A percentile compares a stretch with the other conserved stretches of the same genome.
These are phyloP conservation scores for Phtheirospermum japonicum DNA, from an alignment of 257 asterid genomes.

Conservation along the genomic window DNA sequence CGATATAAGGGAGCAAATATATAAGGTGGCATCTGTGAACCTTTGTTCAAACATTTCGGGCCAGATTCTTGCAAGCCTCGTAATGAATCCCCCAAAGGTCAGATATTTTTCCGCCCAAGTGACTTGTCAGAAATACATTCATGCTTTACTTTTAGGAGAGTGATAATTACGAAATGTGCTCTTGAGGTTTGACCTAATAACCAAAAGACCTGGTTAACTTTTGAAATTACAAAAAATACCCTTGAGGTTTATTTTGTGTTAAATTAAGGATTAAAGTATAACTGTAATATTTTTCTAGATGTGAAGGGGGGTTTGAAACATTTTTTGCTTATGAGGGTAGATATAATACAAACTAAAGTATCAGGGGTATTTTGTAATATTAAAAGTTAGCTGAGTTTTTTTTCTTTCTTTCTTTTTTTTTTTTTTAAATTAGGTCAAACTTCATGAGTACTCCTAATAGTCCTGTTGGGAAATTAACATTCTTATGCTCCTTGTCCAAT, in stretches of 20 bases:
- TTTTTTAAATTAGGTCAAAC: no score
- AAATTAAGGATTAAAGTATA: not conserved
- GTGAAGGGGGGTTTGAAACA: no score
- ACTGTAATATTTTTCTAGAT: no score
- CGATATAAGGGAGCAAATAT: conserved; percentile 78
- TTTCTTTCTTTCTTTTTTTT: no score
- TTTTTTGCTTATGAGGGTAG: no score
- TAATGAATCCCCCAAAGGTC: conserved; percentile 96
- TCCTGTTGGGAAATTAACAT: not conserved
- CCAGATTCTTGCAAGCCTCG: conserved; percentile 93
- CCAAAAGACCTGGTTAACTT: not conserved
- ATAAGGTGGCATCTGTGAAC: conserved; percentile 90
- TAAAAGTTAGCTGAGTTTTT: no score
- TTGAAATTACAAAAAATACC: not conserved
- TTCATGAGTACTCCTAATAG: no score
- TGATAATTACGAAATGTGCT: not conserved
- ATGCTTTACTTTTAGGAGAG: not conserved
- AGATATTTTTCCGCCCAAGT: conserved; percentile 5
- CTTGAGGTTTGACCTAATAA: not conserved
- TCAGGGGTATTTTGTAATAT: no score
- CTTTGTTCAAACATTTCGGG: conserved; percentile 95
- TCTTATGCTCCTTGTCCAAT: conserved; percentile 11
- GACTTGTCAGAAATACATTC: not conserved
- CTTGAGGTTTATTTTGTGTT: not conserved
- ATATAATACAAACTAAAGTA: no score